These are phyloP conservation scores for Nakazawaea ernobii DNA, from an alignment of 805 yeast species.

Conservation along the genomic window DNA sequence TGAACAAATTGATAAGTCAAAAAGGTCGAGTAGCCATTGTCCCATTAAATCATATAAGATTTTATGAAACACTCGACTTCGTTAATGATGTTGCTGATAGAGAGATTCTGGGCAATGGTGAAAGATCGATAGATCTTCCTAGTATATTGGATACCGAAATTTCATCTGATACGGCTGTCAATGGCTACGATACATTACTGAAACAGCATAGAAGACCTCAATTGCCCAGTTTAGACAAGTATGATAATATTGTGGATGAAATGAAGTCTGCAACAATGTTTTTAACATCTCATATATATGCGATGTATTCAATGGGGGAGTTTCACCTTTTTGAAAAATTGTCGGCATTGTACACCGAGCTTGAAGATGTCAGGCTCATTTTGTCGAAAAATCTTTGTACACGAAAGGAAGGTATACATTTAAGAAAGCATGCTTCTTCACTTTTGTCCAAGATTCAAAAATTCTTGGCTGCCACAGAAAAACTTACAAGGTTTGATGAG, in stretches of 20 bases:
- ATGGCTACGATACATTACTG: slow-evolving; percentile 11
- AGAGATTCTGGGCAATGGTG: slow-evolving; percentile 15
- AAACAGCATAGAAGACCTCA: slow-evolving; percentile 34
- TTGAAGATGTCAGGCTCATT: slow-evolving; percentile 55
- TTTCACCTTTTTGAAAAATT: slow-evolving; percentile 56
- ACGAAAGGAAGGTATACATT: slow-evolving; percentile 39
- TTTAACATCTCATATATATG: slow-evolving; percentile 58
- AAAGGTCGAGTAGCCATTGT: slow-evolving; percentile 50
- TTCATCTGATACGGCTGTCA: slow-evolving; percentile 23
- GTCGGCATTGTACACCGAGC: slow-evolving; percentile 42
- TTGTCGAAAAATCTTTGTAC: slow-evolving; percentile 48
- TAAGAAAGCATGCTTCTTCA: slow-evolving; percentile 46
- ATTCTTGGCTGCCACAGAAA: slow-evolving; percentile 42
- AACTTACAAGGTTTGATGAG: slow-evolving; percentile 23
- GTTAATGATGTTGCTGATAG: slow-evolving; percentile 18
- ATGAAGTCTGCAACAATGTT: slow-evolving; percentile 51
- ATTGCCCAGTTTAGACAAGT: slow-evolving; percentile 45
- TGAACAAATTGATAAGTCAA: slow-evolving; percentile 58
- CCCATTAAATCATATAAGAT: slow-evolving; percentile 50
- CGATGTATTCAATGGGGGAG: slow-evolving; percentile 67
- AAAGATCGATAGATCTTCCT: slow-evolving; percentile 18
- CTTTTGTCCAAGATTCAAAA: slow-evolving; percentile 57
- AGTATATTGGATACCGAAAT: slow-evolving; percentile 29
- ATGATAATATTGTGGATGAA: slow-evolving; percentile 47
- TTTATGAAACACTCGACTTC: slow-evolving; percentile 37